Evolutionary conservation across 768 basidiomycete species (phyloP), one percentile per base, ranked within the genome.

Genomic region (Lyophyllum decastes): DNA sequence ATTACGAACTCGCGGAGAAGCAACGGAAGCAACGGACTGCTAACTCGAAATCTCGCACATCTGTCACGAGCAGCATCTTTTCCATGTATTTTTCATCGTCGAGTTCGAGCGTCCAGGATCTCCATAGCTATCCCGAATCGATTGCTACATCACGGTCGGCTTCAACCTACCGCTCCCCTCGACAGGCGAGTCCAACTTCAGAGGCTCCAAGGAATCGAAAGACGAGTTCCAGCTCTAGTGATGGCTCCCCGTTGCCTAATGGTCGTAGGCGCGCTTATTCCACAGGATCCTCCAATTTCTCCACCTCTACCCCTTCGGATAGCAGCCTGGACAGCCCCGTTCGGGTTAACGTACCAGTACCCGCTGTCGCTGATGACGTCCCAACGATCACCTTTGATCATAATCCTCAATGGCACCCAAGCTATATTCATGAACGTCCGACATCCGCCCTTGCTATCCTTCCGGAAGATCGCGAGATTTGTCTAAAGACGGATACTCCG

Each of bases 51-150:
- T 63, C 73, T 19, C 77, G 78, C 58, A 68, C 66, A 17, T 86
- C 86, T 0, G 61, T 85, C 25, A 75, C 81, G 4, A 78, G 76
- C 66, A 87, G 81, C 67, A 73, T 83, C 30, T 81, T 85, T 60
- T 84, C 86, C 16, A 71, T 77, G 45, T 86, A 86, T 64, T 87
- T 88, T 67, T 82, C 84, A 0, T 76, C 82, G 55, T 70, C 77
- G 16, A 73, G 65, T 22, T 59, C 66, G 11, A 68, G 55, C 63
- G 66, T 52, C 57, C 64, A 35, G 52, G 57, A 48, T 61, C 25
- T 54, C 49, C 57, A 25, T 63, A 70, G 47, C 59, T 59, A 21
- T 56, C 65, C 54, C 55, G 41, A 54, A 12, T 60, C 56, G 54
- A 55, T 51, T 22, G 53, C 59, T 22, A 52, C 66, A 19, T 61